Conservation (phyloP, 208 protist genomes). For the Balamuthia mandrillaris region DNA sequence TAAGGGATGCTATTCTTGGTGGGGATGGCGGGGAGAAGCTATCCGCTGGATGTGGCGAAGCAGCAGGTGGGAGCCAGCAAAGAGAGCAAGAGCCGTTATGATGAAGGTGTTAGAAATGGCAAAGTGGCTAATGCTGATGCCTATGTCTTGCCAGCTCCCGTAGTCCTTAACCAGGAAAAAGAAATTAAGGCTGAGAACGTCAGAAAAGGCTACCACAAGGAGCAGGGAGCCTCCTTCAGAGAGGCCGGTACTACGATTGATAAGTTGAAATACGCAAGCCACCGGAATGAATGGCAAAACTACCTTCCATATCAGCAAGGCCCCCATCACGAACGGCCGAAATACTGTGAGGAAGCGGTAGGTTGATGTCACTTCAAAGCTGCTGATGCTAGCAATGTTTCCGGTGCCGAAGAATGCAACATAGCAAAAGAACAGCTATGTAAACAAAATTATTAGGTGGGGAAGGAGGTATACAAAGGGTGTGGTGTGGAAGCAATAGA, state of each 20-base stretch:
- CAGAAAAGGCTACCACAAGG: conserved; percentile 56
- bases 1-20: no score
- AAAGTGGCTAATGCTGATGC: conserved; percentile 68
- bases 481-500: no score
- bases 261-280: conserved; percentile 44
- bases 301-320: conserved; percentile 64
- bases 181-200: conserved; percentile 68
- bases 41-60: no score
- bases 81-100: no score
- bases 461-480: no score
- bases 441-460: no score
- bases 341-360: conserved; percentile 65
- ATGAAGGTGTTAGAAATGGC: conserved; percentile 57
- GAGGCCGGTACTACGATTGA: conserved; percentile 41
- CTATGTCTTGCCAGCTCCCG: conserved; percentile 69
- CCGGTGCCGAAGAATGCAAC: conserved; percentile 73
- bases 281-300: conserved; percentile 66
- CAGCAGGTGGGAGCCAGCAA: no score
- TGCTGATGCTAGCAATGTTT: conserved; percentile 69
- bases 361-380: conserved; percentile 60
- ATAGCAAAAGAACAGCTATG: conserved; percentile 59
- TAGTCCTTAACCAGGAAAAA: conserved; percentile 71
- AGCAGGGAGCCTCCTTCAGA: conserved; percentile 50
- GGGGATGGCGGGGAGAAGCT: no score
- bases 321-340: conserved; percentile 64